Evolutionary conservation across 1,284 basidiomycete genomes (phyloP), one percentile per base, ranked within the genome.

Genomic region (Cryptococcus sp.): DNA sequence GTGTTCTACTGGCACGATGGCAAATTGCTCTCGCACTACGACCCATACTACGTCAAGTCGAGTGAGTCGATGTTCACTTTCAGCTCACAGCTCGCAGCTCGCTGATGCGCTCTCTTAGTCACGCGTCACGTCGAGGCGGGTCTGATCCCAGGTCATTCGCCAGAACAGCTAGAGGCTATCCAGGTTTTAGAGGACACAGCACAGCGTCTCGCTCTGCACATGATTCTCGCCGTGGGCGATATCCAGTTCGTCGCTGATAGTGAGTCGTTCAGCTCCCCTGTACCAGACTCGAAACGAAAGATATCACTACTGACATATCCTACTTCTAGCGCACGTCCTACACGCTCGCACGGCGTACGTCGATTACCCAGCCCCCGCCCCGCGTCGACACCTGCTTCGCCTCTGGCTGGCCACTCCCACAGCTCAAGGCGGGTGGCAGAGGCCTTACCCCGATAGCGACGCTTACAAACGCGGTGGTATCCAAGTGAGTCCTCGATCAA

Each of bases 191-290:
- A 81, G 58, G 68, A 78, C 41, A 80, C 77, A 5, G 79, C 79
- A 3, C 71, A 76, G 54, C 54, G 69, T 3, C 63, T 79, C 17
- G 64, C 76, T 3, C 65, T 81, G 15, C 79, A 81, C 59, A 81
- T 80, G 79, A 62, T 79, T 13, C 64, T 81, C 10, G 72, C 75
- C 17, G 75, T 81, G 8, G 79, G 79, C n/a, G 79, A 80, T 61
- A 72, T 74, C 43, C 75, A 75, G 58, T 72, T 76, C 52, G 71
- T 70, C 17, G 69, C 66, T 20, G 70, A 73, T 50, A 71, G 58
- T 60, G 30, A 56, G 58, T 60, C 4, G 27, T 16, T 8, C 5
- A 7, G 7, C 17, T 2, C 51, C 67, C 17, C 15, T 19, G 63
- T 38, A 64, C 35, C 64, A 64, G 50, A 11, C 35, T 64, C 63